Base-by-base conservation (phyloP, 768 basidiomycete genomes). In the Boletellus sp. region DNA sequence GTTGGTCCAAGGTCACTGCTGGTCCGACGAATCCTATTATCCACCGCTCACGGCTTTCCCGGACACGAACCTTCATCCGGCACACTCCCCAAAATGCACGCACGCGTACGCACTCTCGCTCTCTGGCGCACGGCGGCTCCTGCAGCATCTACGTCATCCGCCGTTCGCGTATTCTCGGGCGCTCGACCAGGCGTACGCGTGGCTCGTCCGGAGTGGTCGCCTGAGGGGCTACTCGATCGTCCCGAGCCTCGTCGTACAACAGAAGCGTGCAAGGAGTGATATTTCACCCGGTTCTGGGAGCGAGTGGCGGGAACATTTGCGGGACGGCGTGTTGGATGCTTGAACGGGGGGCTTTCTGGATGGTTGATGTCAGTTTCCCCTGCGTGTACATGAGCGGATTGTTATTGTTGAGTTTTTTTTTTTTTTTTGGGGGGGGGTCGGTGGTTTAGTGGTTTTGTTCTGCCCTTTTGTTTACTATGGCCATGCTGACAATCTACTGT, bases 161-260 rank as follows among this genome's bases (percentile, higher is more conserved):
- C 77, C 76, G 0, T 90, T 90, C 59, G 86, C 88, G 0, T 89
- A 87, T 58, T 87, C 86, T 15, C 79, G 88, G 8, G 83, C 87
- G 0, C 75, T 90, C 45, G 89, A 90, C 59, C 85, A 87, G 54
- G 87, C 85, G 2, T 69, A 83, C 16, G 73, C 80, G 5, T 87
- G 85, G 84, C 74, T 90, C 13, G 69, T 88, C 11, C 66, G 74
- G 55, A 80, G 72, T 48, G 73, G 74, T 8, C 71, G 79, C 38
- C 55, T 90, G 38, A 77, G 73, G 45, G 74, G 78, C 37, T 90
- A 76, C 56, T 85, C 83, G 0, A 63, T 89, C 16, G 81, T 87
- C 0, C 85, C 85, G 0, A 84, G 83, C 52, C 64, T 90, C 16
- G 71, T 84, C 15, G 73, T 84, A 1, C 89, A 90, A 62, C 73